Evolutionary conservation across 2,329 filamentous ascomycete genomes (phyloP).

Genomic region (Hypoxylon sp.): DNA sequence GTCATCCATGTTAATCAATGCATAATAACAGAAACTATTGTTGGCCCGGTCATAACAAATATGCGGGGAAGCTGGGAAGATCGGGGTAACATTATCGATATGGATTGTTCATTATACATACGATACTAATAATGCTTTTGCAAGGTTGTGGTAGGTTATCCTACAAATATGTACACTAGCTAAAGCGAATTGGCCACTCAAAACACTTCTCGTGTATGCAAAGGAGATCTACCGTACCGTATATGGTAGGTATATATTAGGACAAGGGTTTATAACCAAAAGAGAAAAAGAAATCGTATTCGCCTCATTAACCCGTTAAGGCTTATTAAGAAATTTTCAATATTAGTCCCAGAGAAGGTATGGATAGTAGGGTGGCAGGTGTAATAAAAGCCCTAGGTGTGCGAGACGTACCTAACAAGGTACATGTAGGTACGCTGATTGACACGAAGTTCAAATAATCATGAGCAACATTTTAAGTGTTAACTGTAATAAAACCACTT

Average conservation of each 20-base stretch:
- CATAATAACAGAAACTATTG: neutral
- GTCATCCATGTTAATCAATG: conserved; percentile 4
- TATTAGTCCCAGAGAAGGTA: too few relatives aligned
- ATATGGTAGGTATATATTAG: neutral
- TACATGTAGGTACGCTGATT: too few relatives aligned
- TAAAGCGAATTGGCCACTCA: conserved; percentile 29
- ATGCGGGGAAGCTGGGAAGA: conserved; percentile 14
- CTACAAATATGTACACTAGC: neutral
- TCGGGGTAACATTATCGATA: conserved; percentile 9
- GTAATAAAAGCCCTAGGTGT: too few relatives aligned
- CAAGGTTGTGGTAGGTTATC: conserved; percentile 2
- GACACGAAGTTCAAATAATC: too few relatives aligned
- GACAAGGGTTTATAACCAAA: conserved; percentile 1
- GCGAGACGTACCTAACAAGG: too few relatives aligned
- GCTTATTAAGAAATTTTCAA: too few relatives aligned
- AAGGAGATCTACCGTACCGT: conserved; percentile 22
- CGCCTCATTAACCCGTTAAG: conserved; percentile 7
- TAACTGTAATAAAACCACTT: too few relatives aligned
- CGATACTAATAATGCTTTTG: conserved; percentile 3
- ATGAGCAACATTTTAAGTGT: too few relatives aligned
- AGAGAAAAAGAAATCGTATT: conserved; percentile 21
- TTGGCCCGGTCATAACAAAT: conserved; percentile 20
- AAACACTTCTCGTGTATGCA: conserved; percentile 33
- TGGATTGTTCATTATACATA: conserved; percentile 17
- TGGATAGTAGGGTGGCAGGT: too few relatives aligned